Conservation (phyloP, 139 green algal species). For the Coccomyxa sp. region DNA sequence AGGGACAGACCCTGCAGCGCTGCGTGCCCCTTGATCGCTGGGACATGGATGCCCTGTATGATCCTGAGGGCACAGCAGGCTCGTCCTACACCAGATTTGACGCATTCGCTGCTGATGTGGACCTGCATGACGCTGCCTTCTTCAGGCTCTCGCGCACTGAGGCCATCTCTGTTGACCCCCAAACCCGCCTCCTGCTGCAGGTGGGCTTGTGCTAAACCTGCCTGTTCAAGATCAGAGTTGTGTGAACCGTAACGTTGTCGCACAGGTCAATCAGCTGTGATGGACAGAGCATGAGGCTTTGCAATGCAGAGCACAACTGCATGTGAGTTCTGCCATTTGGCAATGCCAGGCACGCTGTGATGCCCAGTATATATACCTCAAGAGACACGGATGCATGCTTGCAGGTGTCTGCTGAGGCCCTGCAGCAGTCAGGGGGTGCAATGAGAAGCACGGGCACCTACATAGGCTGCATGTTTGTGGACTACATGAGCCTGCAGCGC, state of each 20-base stretch:
- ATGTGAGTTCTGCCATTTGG: no score
- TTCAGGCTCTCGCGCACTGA: slow-evolving; percentile 57
- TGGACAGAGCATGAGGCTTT: no score
- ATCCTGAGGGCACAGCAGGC: slow-evolving; percentile 3
- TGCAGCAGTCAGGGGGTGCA: slow-evolving; percentile 19
- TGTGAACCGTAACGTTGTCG: no score
- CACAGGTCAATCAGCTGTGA: no score
- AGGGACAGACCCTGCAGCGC: slow-evolving; percentile 39
- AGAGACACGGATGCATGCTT: not conserved
- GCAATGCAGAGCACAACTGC: no score
- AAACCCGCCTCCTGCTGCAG: slow-evolving; percentile 66
- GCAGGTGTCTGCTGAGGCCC: slow-evolving; percentile 22
- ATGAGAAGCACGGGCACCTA: slow-evolving; percentile 15
- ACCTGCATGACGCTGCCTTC: slow-evolving; percentile 41
- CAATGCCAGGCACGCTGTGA: not conserved
- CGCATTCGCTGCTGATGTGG: slow-evolving; percentile 26
- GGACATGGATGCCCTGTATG: slow-evolving; percentile 49
- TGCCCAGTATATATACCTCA: not conserved
- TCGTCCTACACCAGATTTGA: slow-evolving; percentile 36
- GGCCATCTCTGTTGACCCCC: slow-evolving; percentile 62
- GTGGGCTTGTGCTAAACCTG: slow-evolving; percentile 13
- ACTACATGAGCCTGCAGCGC: slow-evolving; percentile 28
- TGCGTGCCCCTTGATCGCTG: slow-evolving; percentile 50
- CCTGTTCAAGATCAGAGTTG: no score
- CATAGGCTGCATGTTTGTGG: slow-evolving; percentile 48